Base-by-base conservation (phyloP, 257 asterid genomes). In the Gardenia jasminoides region DNA sequence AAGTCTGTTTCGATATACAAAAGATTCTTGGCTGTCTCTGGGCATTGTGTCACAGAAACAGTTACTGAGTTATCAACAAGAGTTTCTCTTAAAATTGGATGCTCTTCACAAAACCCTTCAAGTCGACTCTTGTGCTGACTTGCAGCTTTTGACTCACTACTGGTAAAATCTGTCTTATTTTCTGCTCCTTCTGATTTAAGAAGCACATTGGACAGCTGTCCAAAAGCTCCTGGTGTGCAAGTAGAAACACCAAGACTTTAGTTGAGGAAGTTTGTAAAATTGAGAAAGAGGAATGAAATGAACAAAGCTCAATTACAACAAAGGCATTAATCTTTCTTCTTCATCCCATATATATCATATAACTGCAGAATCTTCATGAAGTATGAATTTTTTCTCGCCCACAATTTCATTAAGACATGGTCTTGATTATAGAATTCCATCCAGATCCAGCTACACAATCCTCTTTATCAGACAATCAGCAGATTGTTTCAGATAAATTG, bases 1-100 rank as follows among this genome's bases (percentile, higher is more conserved):
- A 95, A 77, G 86, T 95, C 97, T 46, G 99, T 95, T 88, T 92
- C 97, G 64, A 95, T 85, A 78, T 68, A 58, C 93, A 95, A 75
- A 78, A 86, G 62, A 86, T 87, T 86, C 85, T 82, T 89, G 75
- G 86, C 79, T 64, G 86, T 84, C 82, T 90, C 90, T 71, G 72
- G 83, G 81, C 88, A 81, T 68, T 83, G 87, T 78, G 77, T 86
- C 52, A 89, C 97, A 76, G 97, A 90, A 76, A 96, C 96, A 56
- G 76, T 83, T 78, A 96, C 69, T 30, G 81, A 80, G 83, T 91
- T 87, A 67, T 88, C 88, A 64, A 78, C 74, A 71, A 82, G 43
- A 74, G 88, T 71, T 82, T 92, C 99, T 84, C 89, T 93, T 58
- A 84, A 85, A 76, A 95, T 82, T n/a, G 85, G 56, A 67, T 83